Conservation (phyloP, 2,329 filamentous ascomycete species). For the Verruconis gallopava region DNA sequence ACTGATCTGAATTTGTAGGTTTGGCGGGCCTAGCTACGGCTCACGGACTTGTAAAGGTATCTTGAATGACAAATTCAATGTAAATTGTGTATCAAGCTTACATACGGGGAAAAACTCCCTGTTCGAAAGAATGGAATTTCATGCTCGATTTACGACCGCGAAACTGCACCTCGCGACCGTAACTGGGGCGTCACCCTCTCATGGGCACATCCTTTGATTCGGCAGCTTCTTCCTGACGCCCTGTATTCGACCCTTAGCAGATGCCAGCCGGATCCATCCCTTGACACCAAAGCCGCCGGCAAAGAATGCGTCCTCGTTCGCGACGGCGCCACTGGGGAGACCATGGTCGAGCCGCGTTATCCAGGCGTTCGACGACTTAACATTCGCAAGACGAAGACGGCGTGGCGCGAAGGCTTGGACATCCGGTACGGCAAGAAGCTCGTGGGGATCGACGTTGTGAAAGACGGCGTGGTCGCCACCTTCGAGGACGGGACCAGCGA, state of each 20-base stretch:
- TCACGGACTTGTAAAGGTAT: conserved; percentile 8
- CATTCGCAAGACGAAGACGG: conserved; percentile 10
- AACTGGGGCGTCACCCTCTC: conserved; percentile 9
- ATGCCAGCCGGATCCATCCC: conserved; percentile 10
- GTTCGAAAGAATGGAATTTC: neutral
- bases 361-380: conserved; percentile 8
- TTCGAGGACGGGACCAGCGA: conserved; percentile 10
- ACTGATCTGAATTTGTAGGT: no score
- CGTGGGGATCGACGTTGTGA: conserved; percentile 1
- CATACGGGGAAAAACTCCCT: neutral
- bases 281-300: conserved; percentile 5
- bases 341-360: conserved; percentile 6
- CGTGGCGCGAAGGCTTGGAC: conserved; percentile 7
- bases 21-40: conserved; percentile 8
- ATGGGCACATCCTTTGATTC: conserved; percentile 9
- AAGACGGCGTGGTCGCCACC: conserved; percentile 7
- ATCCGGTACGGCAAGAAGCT: conserved; percentile 10
- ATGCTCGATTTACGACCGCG: conserved; percentile 4
- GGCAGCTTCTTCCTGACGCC: conserved; percentile 6
- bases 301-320: conserved; percentile 8
- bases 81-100: neutral
- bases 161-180: conserved; percentile 6
- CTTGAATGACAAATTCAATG: neutral
- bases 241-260: neutral
- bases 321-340: conserved; percentile 9